These are phyloP conservation scores for Obba rivulosa DNA, from an alignment of 768 basidiomycete genomes.

Conservation along the genomic window DNA sequence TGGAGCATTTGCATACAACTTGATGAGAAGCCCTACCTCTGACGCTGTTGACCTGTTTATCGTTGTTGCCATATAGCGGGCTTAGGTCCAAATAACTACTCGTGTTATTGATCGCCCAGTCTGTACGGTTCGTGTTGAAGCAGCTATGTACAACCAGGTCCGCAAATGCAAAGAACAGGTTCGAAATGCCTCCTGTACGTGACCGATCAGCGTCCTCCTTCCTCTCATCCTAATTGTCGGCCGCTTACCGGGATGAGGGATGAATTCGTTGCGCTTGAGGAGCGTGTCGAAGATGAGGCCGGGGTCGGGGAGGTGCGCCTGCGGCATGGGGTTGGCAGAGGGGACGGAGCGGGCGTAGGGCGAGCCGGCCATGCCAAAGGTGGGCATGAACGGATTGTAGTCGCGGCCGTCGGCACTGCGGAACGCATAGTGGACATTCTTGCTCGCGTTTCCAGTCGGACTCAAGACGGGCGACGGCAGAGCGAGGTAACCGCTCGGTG, in stretches of 20 bases:
- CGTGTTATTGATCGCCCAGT: slow-evolving; percentile 45
- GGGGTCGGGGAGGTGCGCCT: slow-evolving; percentile 43
- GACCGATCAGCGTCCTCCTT: too few species aligned
- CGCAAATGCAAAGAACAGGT: slow-evolving; percentile 24
- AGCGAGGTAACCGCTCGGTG: slow-evolving; percentile 50
- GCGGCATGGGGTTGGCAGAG: slow-evolving; percentile 34
- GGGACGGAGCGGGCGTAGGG: slow-evolving; percentile 52
- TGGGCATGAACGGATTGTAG: slow-evolving; percentile 41
- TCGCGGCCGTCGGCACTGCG: slow-evolving; percentile 44
- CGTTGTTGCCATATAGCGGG: slow-evolving; percentile 48
- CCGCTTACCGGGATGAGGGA: slow-evolving; percentile 1
- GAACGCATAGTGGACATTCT: slow-evolving; percentile 52
- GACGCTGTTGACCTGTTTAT: slow-evolving; percentile 33
- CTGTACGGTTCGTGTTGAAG: slow-evolving; percentile 42
- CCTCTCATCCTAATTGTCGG: too few species aligned
- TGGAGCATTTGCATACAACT: not conserved
- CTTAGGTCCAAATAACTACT: slow-evolving; percentile 54
- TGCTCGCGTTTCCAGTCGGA: slow-evolving; percentile 58
- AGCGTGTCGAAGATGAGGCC: slow-evolving; percentile 35
- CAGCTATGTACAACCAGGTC: slow-evolving; percentile 22
- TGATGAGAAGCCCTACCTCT: slow-evolving; percentile 33
- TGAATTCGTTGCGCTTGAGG: slow-evolving; percentile 23
- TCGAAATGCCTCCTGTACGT: slow-evolving; percentile 29
- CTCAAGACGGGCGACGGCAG: slow-evolving; percentile 33
- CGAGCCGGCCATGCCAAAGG: slow-evolving; percentile 44